Evolutionary conservation across 176 grass and related monocot species (phyloP).

Genomic region (Alopecurus myosuroides): DNA sequence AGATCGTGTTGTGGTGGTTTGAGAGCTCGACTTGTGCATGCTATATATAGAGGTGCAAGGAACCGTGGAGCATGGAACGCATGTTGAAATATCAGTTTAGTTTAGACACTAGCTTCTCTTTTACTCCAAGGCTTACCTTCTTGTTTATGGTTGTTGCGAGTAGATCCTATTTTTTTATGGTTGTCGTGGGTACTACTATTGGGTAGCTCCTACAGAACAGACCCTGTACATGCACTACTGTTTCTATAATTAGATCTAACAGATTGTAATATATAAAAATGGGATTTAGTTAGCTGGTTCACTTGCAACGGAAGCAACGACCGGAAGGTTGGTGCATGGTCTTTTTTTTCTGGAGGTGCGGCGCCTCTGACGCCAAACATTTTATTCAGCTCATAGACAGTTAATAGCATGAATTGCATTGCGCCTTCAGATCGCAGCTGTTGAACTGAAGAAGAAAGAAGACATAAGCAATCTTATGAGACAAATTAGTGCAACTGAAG

Average conservation of each 20-base stretch:
- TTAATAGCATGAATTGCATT: too few relatives aligned
- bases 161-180: not conserved
- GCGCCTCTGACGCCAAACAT: too few relatives aligned
- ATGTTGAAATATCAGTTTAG: not conserved
- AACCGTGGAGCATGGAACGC: not conserved
- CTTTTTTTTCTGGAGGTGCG: too few relatives aligned
- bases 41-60: not conserved
- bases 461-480: too few relatives aligned
- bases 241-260: too few relatives aligned
- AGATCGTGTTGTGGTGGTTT: not conserved
- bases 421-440: too few relatives aligned
- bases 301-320: not conserved
- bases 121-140: not conserved
- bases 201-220: too few relatives aligned
- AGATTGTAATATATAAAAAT: too few relatives aligned
- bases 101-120: not conserved
- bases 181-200: too few relatives aligned
- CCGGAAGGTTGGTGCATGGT: not conserved
- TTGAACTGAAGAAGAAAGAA: too few relatives aligned
- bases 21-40: not conserved
- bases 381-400: too few relatives aligned
- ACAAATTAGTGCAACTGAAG: too few relatives aligned
- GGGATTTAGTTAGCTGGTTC: not conserved
- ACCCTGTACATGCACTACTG: not conserved
- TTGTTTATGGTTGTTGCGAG: not conserved